These are phyloP conservation scores for Calonectria honghensis DNA, from an alignment of 2,329 filamentous ascomycete genomes.

Conservation along the genomic window DNA sequence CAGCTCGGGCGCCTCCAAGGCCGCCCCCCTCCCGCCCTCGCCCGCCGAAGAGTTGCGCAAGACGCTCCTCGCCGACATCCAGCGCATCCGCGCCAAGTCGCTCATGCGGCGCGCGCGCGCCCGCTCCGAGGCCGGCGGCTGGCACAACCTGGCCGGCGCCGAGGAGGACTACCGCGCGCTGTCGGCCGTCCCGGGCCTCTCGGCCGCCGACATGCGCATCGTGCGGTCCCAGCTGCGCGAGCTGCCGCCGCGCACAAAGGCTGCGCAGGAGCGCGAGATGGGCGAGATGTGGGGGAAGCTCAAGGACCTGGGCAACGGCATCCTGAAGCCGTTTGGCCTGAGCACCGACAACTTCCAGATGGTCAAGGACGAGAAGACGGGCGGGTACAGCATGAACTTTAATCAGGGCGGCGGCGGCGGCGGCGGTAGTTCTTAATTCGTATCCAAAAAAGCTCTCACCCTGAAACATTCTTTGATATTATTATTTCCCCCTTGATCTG, in stretches of 20 bases:
- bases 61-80: slow-evolving; percentile 74
- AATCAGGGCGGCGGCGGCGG: slow-evolving; percentile 49
- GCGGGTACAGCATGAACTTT: slow-evolving; percentile 97
- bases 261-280: slow-evolving; percentile 90
- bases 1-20: slow-evolving; percentile 73
- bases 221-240: slow-evolving; percentile 79
- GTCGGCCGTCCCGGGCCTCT: slow-evolving; percentile 72
- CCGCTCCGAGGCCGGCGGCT: slow-evolving; percentile 81
- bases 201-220: slow-evolving; percentile 78
- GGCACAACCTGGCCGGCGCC: slow-evolving; percentile 87
- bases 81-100: slow-evolving; percentile 87
- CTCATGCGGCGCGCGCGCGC: slow-evolving; percentile 87
- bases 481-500: not conserved
- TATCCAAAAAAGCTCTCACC: not conserved
- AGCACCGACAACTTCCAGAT: slow-evolving; percentile 97
- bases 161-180: slow-evolving; percentile 86
- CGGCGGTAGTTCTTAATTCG: slow-evolving; percentile 43
- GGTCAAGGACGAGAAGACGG: slow-evolving; percentile 90
- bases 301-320: slow-evolving; percentile 92
- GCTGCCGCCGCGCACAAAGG: slow-evolving; percentile 82
- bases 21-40: slow-evolving; percentile 62
- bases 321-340: slow-evolving; percentile 93
- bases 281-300: slow-evolving; percentile 98
- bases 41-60: slow-evolving; percentile 45
- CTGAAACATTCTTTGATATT: not conserved